Base-by-base conservation (phyloP, 2,329 filamentous ascomycete species). In the Aphanocladium album region DNA sequence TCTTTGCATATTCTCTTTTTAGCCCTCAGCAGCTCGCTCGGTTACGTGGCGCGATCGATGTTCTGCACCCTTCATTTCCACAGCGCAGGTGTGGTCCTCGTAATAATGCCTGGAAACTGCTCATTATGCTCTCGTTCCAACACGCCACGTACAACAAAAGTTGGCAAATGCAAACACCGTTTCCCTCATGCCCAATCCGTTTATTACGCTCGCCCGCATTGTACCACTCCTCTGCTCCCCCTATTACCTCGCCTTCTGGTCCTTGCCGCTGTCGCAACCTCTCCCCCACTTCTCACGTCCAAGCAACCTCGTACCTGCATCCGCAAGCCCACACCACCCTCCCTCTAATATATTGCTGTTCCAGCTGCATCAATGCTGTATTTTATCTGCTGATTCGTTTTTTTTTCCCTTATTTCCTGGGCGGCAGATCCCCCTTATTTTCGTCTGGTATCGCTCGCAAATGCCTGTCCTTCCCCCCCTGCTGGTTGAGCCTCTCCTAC, bases 221-320 rank as follows among this genome's bases (percentile, higher is more conserved):
- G 35, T n/a, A n/a, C n/a, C 11, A 17, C 16, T 39, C 16, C 12
- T 39, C 35, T 39, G 33, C 33, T 35, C 12, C 33, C 12, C 35
- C 35, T 39, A 3, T 30, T 39, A 11, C 35, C 35, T 39, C 16
- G 5, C 35, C n/a, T n/a, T n/a, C n/a, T n/a, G n/a, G n/a, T 39
- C 35, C 11, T 39, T 5, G 5, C 30, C 12, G 35, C 35, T 39
- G 35, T 39, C 35, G 12, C 35, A 39, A 39, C 9, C 5, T 30
- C 5, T 5, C n/a, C 37, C 21, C 43, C 45, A 57, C 43, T 39
- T 3, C 35, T 11, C 5, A 39, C 11, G 35, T 39, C 35, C 6
- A 39, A 39, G 35, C 35, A 12, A 39, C 54, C 21, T 23, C 21
- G 54, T 57, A 57, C 54, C 43, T 57, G 54, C 54, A 49, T 49